phyloP scores from a whole-genome alignment of 805 yeast species.

The Wickerhamomyces pijperi region DNA sequence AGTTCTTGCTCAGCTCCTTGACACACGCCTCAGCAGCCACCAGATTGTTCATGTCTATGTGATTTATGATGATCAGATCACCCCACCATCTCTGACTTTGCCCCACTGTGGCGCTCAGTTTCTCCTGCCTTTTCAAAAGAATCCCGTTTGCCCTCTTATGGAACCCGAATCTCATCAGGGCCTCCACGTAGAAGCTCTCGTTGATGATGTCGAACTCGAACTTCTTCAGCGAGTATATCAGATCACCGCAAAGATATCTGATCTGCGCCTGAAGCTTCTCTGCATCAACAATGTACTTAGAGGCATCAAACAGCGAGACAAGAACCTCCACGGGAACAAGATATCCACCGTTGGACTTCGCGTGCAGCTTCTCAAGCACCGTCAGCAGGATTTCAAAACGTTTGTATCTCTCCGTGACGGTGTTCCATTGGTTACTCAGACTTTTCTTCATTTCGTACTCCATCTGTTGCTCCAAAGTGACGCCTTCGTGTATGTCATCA shows the following conservation, averaged over 20 bases:
- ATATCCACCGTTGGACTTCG: slow-evolving; percentile 2
- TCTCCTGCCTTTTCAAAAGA: slow-evolving; percentile 24
- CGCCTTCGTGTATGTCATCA: background rate
- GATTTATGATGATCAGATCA: slow-evolving; percentile 34
- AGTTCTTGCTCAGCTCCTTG: slow-evolving; percentile 17
- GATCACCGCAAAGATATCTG: slow-evolving; percentile 28
- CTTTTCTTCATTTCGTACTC: slow-evolving; percentile 11
- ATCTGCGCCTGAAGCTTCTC: slow-evolving; percentile 21
- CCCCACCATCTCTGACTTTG: slow-evolving; percentile 39
- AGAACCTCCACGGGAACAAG: slow-evolving; percentile 22
- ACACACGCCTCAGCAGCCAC: slow-evolving; percentile 26
- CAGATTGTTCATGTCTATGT: slow-evolving; percentile 23
- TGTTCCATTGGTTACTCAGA: slow-evolving; percentile 3
- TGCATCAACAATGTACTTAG: slow-evolving; percentile 27
- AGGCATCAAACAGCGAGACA: slow-evolving; percentile 27
- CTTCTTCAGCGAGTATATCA: slow-evolving; percentile 30
- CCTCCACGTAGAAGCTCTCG: slow-evolving; percentile 37
- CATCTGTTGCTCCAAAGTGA: slow-evolving; percentile 6
- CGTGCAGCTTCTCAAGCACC: slow-evolving; percentile 7
- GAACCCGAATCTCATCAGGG: slow-evolving; percentile 25
- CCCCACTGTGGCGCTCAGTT: slow-evolving; percentile 11
- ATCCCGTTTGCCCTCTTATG: slow-evolving; percentile 26
- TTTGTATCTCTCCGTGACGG: slow-evolving; percentile 4
- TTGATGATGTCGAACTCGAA: slow-evolving; percentile 38
- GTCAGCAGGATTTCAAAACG: slow-evolving; percentile 9